Evolutionary conservation across 2,329 filamentous ascomycete species (phyloP), one percentile per base, ranked within the genome.

Genomic region (Claviceps sp.): DNA sequence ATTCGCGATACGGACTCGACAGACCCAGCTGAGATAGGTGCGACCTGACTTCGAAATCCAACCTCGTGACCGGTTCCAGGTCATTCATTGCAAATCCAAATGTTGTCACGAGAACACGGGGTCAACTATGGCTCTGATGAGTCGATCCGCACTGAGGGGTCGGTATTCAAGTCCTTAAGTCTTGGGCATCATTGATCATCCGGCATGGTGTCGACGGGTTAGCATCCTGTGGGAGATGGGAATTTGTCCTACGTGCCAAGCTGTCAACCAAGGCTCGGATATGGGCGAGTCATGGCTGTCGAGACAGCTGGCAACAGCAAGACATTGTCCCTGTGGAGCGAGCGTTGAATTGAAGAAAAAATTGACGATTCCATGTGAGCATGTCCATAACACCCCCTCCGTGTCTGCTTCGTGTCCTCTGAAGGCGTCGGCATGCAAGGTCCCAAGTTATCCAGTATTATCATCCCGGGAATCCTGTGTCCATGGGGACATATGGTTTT

Each of bases 21-120:
- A 61, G 57, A 63, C 61, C 59, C 55, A 60, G 58, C 56, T 54
- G 51, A 49, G 3, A 1, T 11, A 4, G 8, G 50, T 52, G 52
- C 47, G 14, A 11, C 2, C 9, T 22, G 54, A 18, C 40, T 37
- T 36, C 34, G 13, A 5, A 14, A 5, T 24, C 37, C 16, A 36
- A 8, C 6, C 5, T 30, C 2, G 14, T 5, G 22, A 36, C 26
- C 37, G n/a, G 7, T 2, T 50, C 26, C 30, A 3, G 44, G n/a
- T 16, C 14, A 26, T 34, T 3, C 30, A 34, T 44, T 43, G 36
- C 38, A 38, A 2, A 18, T 38, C 30, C 41, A 45, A 22, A 18
- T 42, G 2, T 24, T 18, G 7, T 50, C 18, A 9, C 6, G n/a
- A 9, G n/a, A 45, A 43, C 47, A 34, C 48, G 20, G 43, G 24